Percentiles rank a stretch among this genome's conserved stretches.
phyloP scores from a whole-genome alignment of 1,139 yeast species.

The Pichia kudriavzevii region DNA sequence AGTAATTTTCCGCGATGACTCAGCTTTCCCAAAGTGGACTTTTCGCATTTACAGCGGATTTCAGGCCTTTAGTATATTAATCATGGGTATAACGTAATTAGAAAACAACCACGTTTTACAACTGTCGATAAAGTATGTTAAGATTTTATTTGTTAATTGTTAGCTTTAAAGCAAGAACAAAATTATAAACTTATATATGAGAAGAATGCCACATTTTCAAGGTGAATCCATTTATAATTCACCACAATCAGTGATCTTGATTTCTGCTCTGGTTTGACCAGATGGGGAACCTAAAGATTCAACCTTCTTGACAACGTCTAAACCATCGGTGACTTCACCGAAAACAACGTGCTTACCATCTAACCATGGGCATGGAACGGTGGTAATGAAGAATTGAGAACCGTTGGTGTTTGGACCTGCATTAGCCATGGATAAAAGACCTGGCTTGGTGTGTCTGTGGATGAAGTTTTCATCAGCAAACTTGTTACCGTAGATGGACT shows the following conservation, averaged over 20 bases:
- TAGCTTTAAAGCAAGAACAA: too few relatives aligned
- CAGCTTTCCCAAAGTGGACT: too few relatives aligned
- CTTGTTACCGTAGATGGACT: constrained; percentile 94
- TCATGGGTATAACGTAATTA: too few relatives aligned
- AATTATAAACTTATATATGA: too few relatives aligned
- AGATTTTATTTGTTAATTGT: too few relatives aligned
- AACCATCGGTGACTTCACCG: constrained; percentile 92
- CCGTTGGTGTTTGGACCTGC: constrained; percentile 99
- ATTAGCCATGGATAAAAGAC: constrained; percentile 97
- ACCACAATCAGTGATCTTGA: constrained; percentile 80
- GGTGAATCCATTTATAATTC: constrained; percentile 44
- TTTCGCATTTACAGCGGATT: too few relatives aligned
- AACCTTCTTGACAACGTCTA: constrained; percentile 84
- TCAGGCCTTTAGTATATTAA: too few relatives aligned
- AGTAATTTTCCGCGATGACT: too few relatives aligned
- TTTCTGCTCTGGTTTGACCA: constrained; percentile 75
- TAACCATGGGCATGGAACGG: constrained; percentile 93
- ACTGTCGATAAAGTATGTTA: too few relatives aligned
- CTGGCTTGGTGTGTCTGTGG: constrained; percentile 84
- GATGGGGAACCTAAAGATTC: constrained; percentile 78
- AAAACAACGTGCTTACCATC: constrained; percentile 99
- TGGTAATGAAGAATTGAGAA: constrained; percentile 97
- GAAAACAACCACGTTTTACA: too few relatives aligned
- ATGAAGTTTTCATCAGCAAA: constrained; percentile 93
- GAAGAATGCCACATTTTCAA: background rate